A percentile compares a stretch with the other conserved stretches of the same genome.
phyloP scores from a whole-genome alignment of 768 basidiomycete species.

The Vishniacozyma victoriae region DNA sequence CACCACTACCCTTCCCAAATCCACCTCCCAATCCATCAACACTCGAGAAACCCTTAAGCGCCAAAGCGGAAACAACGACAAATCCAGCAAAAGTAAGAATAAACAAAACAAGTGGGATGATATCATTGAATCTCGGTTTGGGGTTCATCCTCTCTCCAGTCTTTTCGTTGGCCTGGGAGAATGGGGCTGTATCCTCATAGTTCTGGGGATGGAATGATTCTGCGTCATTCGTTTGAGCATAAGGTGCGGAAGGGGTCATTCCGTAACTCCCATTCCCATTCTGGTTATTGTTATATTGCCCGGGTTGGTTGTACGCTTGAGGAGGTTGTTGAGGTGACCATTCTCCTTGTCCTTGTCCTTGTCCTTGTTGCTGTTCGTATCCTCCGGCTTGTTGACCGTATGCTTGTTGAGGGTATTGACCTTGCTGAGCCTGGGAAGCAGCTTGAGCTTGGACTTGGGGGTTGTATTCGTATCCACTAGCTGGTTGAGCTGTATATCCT shows the following conservation, averaged over 20 bases:
- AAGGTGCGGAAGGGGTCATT: conserved; percentile 39
- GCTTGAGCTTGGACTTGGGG: neutral
- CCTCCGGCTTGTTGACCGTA: conserved; percentile 1
- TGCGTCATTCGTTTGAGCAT: conserved; percentile 13
- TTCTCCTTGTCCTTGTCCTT: no score
- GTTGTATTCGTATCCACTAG: no score
- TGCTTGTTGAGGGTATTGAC: neutral
- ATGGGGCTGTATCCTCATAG: conserved; percentile 30
- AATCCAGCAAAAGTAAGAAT: conserved; percentile 68
- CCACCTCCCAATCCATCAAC: conserved; percentile 68
- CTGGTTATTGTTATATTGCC: conserved; percentile 4
- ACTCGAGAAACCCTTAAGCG: conserved; percentile 59
- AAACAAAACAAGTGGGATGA: conserved; percentile 65
- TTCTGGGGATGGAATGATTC: conserved; percentile 1
- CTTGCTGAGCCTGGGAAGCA: conserved; percentile 2
- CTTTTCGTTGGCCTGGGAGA: conserved; percentile 37
- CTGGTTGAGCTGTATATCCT: no score
- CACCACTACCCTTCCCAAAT: conserved; percentile 53
- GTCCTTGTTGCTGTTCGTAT: conserved; percentile 5
- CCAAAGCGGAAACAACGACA: conserved; percentile 61
- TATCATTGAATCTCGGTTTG: conserved; percentile 67
- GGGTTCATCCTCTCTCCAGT: conserved; percentile 46
- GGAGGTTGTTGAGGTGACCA: neutral
- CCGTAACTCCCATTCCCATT: conserved; percentile 14
- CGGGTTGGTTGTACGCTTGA: conserved; percentile 1